These are phyloP conservation scores for Coniella lustricola DNA, from an alignment of 2,329 filamentous ascomycete species.

Conservation along the genomic window DNA sequence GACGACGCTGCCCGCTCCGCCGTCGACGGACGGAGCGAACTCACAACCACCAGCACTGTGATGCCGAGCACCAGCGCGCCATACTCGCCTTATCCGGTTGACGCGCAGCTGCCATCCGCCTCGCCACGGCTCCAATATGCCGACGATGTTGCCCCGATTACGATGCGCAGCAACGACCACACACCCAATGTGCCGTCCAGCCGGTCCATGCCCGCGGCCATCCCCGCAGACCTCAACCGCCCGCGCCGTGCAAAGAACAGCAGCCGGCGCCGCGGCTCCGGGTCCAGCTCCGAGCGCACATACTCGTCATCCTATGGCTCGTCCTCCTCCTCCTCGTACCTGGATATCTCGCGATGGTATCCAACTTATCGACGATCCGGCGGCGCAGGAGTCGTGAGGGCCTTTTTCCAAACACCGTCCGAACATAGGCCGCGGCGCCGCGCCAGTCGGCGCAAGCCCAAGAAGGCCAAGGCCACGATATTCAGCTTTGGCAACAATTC, in stretches of 20 bases:
- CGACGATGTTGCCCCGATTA: conserved; percentile 6
- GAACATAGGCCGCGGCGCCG: conserved; percentile 41
- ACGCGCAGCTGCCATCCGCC: conserved; percentile 2
- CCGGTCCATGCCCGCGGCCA: background rate
- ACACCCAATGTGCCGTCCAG: background rate
- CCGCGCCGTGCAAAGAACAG: conserved; percentile 4
- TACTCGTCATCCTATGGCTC: conserved; percentile 34
- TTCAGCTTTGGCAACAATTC: conserved; percentile 56
- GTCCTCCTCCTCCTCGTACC: conserved; percentile 49
- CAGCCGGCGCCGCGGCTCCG: conserved; percentile 11
- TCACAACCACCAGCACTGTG: conserved; percentile 1
- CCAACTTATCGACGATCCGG: conserved; percentile 39
- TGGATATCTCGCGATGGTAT: conserved; percentile 58
- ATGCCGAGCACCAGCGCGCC: conserved; percentile 5
- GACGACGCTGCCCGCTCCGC: conserved; percentile 17
- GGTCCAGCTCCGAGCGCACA: conserved; percentile 32
- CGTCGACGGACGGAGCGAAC: conserved; percentile 2
- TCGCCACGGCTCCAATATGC: conserved; percentile 2
- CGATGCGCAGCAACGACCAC: conserved; percentile 11
- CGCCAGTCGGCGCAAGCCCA: conserved; percentile 33
- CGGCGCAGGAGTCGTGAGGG: conserved; percentile 50
- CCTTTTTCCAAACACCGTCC: conserved; percentile 57
- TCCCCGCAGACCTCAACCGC: conserved; percentile 4
- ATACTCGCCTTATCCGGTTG: conserved; percentile 1
- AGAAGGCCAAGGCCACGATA: conserved; percentile 36